A percentile compares a stretch with the other conserved stretches of the same genome.
These are phyloP conservation scores for Phytophthora kernoviae DNA, from an alignment of 352 stramenopile genomes.

Conservation along the genomic window DNA sequence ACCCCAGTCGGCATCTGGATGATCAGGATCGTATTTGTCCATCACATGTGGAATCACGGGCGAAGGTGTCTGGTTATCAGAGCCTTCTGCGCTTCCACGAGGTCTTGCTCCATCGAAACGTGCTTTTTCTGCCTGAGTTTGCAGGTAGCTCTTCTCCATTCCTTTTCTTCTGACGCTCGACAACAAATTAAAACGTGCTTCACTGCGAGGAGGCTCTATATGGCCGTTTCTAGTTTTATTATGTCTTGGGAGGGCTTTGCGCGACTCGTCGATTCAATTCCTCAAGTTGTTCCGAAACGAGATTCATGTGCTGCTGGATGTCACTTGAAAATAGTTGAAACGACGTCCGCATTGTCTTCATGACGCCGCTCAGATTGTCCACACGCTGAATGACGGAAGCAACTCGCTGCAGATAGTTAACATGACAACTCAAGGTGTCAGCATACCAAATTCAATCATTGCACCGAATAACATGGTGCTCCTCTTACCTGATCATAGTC, in stretches of 20 bases:
- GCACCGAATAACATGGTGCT: not conserved
- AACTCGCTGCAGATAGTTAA: conserved; percentile 33
- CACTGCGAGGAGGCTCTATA: too few relatives aligned
- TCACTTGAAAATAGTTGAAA: conserved; percentile 66
- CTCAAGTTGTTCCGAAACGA: conserved; percentile 57
- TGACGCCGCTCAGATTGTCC: conserved; percentile 35
- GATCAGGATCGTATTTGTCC: conserved; percentile 76
- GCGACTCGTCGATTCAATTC: conserved; percentile 33
- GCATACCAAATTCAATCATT: not conserved
- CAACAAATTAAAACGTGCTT: too few relatives aligned
- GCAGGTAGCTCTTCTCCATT: conserved; percentile 55
- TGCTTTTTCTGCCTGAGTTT: conserved; percentile 40
- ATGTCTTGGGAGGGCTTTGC: conserved; percentile 16
- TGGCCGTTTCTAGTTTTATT: not conserved
- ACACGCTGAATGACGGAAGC: conserved; percentile 37
- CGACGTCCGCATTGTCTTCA: conserved; percentile 56
- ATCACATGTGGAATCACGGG: conserved; percentile 50
- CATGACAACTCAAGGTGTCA: not conserved
- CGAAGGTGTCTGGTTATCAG: conserved; percentile 22
- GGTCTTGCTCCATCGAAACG: conserved; percentile 31
- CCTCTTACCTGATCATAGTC: conserved; percentile 39
- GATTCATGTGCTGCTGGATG: conserved; percentile 55
- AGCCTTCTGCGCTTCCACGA: not conserved
- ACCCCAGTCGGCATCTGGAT: conserved; percentile 78
- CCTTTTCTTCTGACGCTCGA: conserved; percentile 1